Evolutionary conservation across 1,284 basidiomycete genomes (phyloP), one percentile per base, ranked within the genome.

Genomic region (Ganoderma boninense): DNA sequence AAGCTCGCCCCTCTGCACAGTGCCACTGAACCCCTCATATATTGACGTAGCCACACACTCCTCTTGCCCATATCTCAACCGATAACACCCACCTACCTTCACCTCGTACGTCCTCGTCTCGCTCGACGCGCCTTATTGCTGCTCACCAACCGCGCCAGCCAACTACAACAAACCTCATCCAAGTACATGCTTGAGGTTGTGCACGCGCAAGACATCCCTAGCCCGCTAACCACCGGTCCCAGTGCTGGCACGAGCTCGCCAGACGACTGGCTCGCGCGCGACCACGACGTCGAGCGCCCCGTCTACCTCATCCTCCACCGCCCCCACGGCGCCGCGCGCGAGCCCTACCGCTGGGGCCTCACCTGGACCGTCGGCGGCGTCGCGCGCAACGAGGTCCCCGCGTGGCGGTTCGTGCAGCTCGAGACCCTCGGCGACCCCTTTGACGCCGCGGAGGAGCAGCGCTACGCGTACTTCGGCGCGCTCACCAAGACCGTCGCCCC

Each of bases 241-340:
- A 40, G 38, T 40, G 38, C 38, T 40, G 38, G 11, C 38, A 40
- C 38, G 38, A 65, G 60, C 52, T 63, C 68, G 64, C 65, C 60
- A 46, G 73, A 74, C 70, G 73, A 74, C 70, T 74, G 73, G 73
- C 73, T 74, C 46, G 73, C 73, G n/a, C 70, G 62, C 65, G 73
- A 74, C 63, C 43, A 68, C 63, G 73, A 74, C 65, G 67, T 74
- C 38, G 67, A 68, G 3, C 52, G 65, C 59, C 69, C 70, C 20
- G 65, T 74, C 44, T 74, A 69, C 62, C 73, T 74, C 62, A 62
- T 74, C 67, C 69, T 69, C 35, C 68, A 71, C 64, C 70, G 49
- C 10, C 61, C 46, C 38, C 29, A 14, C 10, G 38, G 38, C 38
- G 13, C 11, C 52, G 65, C 68, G 4, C 59, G 43, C 59, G 42